phyloP scores from a whole-genome alignment of 139 green algal species.

The Picochlorum sp. region DNA sequence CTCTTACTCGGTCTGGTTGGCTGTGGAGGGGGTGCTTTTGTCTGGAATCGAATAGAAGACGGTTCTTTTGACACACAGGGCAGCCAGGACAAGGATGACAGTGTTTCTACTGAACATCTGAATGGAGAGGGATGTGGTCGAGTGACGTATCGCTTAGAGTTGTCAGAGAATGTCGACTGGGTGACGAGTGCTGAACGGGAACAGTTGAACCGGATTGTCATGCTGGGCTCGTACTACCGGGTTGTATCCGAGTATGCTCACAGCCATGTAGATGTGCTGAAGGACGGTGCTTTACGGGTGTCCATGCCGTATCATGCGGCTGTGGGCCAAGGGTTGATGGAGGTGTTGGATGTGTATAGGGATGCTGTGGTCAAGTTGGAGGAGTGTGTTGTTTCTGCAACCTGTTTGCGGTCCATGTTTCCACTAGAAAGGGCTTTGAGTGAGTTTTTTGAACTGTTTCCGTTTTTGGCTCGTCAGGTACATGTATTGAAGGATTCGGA shows the following conservation, averaged over 20 bases:
- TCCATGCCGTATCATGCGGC: conserved; percentile 42
- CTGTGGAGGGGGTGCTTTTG: conserved; percentile 70
- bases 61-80: no score
- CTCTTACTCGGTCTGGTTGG: conserved; percentile 71
- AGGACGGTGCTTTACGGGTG: neutral
- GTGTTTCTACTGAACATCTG: neutral
- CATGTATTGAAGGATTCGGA: conserved; percentile 42
- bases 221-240: conserved; percentile 33
- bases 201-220: conserved; percentile 49
- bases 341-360: conserved; percentile 76
- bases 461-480: conserved; percentile 35
- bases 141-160: no score
- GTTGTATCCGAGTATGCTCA: conserved; percentile 7
- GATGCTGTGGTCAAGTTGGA: conserved; percentile 56
- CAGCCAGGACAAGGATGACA: no score
- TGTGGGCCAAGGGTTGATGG: conserved; percentile 61
- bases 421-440: conserved; percentile 50
- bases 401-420: conserved; percentile 33
- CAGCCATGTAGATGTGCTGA: conserved; percentile 48
- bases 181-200: conserved; percentile 9
- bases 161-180: conserved; percentile 23
- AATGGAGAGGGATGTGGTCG: neutral
- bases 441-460: conserved; percentile 61
- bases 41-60: conserved; percentile 9
- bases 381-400: conserved; percentile 38